Conservation (phyloP, 2,329 filamentous ascomycete genomes). For the Paraphoma sp. region DNA sequence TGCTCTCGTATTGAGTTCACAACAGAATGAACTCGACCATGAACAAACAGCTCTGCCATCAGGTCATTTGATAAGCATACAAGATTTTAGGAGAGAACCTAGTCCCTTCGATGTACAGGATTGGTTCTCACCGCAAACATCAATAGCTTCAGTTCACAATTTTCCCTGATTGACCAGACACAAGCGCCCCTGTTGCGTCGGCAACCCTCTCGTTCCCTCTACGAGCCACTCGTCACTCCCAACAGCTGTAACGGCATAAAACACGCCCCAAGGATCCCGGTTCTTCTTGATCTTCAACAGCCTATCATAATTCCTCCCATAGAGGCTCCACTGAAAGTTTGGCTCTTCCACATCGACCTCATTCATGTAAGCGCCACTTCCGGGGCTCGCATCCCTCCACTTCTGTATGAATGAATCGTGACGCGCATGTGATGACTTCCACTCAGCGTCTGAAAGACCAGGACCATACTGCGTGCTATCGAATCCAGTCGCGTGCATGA, state of each 20-base stretch:
- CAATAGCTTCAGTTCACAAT: too few relatives aligned
- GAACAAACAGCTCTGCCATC: too few relatives aligned
- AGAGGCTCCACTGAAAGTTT: slow-evolving; percentile 33
- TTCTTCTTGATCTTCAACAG: slow-evolving; percentile 28
- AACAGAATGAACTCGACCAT: too few relatives aligned
- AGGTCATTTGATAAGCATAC: too few relatives aligned
- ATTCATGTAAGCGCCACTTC: slow-evolving; percentile 45
- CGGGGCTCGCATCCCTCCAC: slow-evolving; percentile 29
- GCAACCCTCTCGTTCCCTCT: slow-evolving; percentile 27
- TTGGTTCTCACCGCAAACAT: too few relatives aligned
- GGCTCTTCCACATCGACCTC: slow-evolving; percentile 38
- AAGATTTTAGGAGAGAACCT: too few relatives aligned
- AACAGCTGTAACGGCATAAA: slow-evolving; percentile 35
- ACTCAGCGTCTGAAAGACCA: slow-evolving; percentile 21
- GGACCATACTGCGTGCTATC: slow-evolving; percentile 27
- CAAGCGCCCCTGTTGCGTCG: slow-evolving; percentile 35
- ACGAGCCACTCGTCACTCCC: slow-evolving; percentile 34
- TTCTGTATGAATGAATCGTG: slow-evolving; percentile 30
- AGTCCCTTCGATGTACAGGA: too few relatives aligned
- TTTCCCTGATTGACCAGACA: slow-evolving; percentile 17
- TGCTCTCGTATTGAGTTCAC: too few relatives aligned
- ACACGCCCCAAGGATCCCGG: slow-evolving; percentile 35
- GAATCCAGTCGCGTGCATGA: slow-evolving; percentile 37
- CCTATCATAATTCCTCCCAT: slow-evolving; percentile 31
- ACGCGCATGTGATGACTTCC: slow-evolving; percentile 28